Percentiles rank a stretch among this genome's conserved stretches.
phyloP scores from a whole-genome alignment of 176 grass and related monocot genomes.

The Hyparrhenia diplandra region DNA sequence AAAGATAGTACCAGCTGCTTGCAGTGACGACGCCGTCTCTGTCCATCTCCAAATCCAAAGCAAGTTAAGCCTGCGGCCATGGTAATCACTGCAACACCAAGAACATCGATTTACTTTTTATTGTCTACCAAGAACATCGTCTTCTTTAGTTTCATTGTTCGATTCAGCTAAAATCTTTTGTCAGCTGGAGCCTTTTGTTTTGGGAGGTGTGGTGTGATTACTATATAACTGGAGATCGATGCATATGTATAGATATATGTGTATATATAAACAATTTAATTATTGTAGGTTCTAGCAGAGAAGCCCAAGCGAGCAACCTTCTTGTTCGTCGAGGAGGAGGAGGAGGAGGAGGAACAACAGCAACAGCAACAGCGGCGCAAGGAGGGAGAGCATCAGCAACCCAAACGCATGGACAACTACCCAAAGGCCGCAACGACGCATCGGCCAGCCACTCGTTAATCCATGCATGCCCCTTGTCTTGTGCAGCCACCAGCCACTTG shows the following conservation, averaged over 20 bases:
- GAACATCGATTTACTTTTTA: no score
- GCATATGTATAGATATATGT: no score
- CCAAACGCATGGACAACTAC: neutral
- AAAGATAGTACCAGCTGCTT: no score
- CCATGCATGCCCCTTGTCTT: no score
- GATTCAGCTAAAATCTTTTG: neutral
- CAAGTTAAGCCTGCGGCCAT: neutral
- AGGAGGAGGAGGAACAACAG: no score
- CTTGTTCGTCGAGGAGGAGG: neutral
- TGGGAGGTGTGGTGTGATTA: no score
- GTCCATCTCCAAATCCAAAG: neutral
- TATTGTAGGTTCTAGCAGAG: neutral
- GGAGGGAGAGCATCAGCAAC: no score
- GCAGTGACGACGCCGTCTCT: neutral
- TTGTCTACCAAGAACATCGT: no score
- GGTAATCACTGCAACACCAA: neutral
- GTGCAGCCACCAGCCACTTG: no score
- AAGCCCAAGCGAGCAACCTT: neutral
- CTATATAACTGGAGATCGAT: no score
- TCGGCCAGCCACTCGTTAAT: no score
- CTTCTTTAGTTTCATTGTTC: neutral
- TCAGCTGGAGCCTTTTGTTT: neutral
- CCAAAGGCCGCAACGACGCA: neutral
- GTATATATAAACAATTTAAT: no score
- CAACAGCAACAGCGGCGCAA: neutral